phyloP scores from a whole-genome alignment of 495 filamentous ascomycete genomes.

The Parmelia sp. region DNA sequence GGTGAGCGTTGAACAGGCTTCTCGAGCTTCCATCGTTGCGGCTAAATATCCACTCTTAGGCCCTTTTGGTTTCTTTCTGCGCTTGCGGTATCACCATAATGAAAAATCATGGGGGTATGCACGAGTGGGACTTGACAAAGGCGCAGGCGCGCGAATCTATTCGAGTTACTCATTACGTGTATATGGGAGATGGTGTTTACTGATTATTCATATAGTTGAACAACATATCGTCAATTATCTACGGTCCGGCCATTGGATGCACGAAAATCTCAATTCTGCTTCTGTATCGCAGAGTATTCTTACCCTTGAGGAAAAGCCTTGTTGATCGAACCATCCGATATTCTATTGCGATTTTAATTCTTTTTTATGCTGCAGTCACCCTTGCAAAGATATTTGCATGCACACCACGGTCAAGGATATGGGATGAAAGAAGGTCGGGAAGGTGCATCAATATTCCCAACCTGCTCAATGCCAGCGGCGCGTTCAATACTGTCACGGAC shows the following conservation, averaged over 20 bases:
- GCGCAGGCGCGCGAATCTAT: conserved; percentile 23
- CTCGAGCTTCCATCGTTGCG: neutral
- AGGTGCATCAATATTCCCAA: conserved; percentile 31
- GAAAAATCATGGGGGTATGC: conserved; percentile 30
- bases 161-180: conserved; percentile 21
- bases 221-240: conserved; percentile 34
- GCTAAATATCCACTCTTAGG: conserved; percentile 1
- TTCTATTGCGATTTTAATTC: conserved; percentile 30
- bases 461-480: conserved; percentile 32
- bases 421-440: conserved; percentile 28
- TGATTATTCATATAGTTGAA: conserved; percentile 26
- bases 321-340: conserved; percentile 33
- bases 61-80: conserved; percentile 18
- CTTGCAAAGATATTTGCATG: conserved; percentile 36
- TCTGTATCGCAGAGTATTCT: conserved; percentile 38
- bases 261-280: conserved; percentile 40
- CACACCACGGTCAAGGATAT: conserved; percentile 31
- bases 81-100: conserved; percentile 14
- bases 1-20: conserved; percentile 10
- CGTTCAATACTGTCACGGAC: conserved; percentile 37
- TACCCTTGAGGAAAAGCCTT: conserved; percentile 25
- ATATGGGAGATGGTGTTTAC: neutral
- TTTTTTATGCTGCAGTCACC: conserved; percentile 33
- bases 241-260: conserved; percentile 34
- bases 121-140: conserved; percentile 33